These are phyloP conservation scores for Pleurotus citrinopileatus DNA, from an alignment of 768 basidiomycete genomes.

Conservation along the genomic window DNA sequence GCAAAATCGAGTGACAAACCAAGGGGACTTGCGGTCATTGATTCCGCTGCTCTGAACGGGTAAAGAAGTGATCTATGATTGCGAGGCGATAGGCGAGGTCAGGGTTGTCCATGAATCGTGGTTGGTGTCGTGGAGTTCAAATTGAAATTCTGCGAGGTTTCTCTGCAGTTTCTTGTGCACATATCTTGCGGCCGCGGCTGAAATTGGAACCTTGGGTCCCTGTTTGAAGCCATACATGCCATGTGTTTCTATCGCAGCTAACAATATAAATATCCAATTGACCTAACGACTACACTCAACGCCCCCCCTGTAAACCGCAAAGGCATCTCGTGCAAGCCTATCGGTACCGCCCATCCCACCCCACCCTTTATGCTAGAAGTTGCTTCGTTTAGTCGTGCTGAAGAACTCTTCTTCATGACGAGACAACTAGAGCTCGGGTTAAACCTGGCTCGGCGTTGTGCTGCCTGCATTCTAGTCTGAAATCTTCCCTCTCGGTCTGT, in stretches of 20 bases:
- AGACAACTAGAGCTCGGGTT: background rate
- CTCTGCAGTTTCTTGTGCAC: background rate
- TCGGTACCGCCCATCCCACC: background rate
- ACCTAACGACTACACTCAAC: background rate
- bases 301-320: background rate
- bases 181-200: too few species aligned
- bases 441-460: background rate
- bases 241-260: constrained; percentile 1
- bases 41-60: background rate
- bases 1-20: background rate
- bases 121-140: background rate
- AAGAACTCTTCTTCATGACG: too few species aligned
- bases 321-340: background rate
- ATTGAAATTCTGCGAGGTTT: too few species aligned
- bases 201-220: background rate
- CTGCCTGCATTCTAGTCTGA: constrained; percentile 2
- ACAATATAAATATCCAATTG: constrained; percentile 1
- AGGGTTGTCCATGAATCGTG: background rate
- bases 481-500: constrained; percentile 7
- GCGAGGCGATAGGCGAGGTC: background rate
- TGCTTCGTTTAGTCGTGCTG: background rate
- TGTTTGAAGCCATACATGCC: background rate
- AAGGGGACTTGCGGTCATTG: background rate
- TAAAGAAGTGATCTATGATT: constrained; percentile 1
- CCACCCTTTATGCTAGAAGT: background rate